These are phyloP conservation scores for Cordyceps fumosorosea DNA, from an alignment of 2,329 filamentous ascomycete genomes.

Conservation along the genomic window DNA sequence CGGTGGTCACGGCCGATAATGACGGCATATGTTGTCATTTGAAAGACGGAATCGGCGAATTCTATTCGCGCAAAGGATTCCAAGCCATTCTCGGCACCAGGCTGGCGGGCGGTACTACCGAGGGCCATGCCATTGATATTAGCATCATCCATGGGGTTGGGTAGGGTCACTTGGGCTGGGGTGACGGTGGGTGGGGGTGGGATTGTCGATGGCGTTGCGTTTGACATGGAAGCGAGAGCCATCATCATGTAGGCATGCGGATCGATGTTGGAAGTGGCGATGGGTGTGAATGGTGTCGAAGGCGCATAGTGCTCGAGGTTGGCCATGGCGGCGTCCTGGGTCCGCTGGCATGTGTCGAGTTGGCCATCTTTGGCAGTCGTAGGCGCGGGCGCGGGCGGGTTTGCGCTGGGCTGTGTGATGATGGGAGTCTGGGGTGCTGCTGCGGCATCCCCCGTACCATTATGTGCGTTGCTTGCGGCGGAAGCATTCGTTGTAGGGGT, in stretches of 20 bases:
- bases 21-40: constrained; percentile 69
- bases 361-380: constrained; percentile 5
- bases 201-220: constrained; percentile 27
- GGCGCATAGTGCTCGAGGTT: constrained; percentile 24
- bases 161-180: constrained; percentile 39
- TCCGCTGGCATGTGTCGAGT: constrained; percentile 15
- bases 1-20: constrained; percentile 65
- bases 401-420: background rate
- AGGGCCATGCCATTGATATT: constrained; percentile 23
- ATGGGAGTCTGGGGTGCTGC: background rate
- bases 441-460: background rate
- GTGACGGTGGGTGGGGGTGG: constrained; percentile 39
- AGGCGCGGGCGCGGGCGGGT: background rate
- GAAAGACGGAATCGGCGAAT: constrained; percentile 70
- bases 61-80: constrained; percentile 56
- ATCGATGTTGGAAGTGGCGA: constrained; percentile 27
- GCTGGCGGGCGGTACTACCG: constrained; percentile 28
- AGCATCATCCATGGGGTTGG: constrained; percentile 29
- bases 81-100: constrained; percentile 35
- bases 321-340: constrained; percentile 12
- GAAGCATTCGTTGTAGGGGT: background rate
- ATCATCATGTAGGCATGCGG: constrained; percentile 40
- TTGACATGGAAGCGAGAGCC: constrained; percentile 35
- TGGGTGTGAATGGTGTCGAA: constrained; percentile 28
- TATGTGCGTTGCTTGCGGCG: background rate